Evolutionary conservation across 108 stramenopile species (phyloP).

Genomic region (Nitzschia putrida): DNA sequence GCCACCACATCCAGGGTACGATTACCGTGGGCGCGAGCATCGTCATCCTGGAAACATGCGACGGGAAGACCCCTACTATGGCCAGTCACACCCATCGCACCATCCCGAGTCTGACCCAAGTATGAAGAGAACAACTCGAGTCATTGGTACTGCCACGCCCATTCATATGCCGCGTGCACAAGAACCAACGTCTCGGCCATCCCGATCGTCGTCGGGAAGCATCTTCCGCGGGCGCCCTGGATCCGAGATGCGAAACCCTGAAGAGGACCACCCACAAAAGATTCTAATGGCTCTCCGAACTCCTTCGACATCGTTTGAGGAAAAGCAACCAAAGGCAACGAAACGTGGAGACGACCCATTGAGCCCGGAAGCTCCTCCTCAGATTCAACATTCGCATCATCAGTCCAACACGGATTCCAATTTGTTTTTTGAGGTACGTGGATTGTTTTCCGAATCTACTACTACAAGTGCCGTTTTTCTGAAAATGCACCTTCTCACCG

Average conservation of each 20-base stretch:
- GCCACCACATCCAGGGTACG: conserved; percentile 19
- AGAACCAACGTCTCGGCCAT: not conserved
- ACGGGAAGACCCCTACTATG: conserved; percentile 20
- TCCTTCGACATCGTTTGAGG: conserved; percentile 56
- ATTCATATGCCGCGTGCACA: conserved; percentile 67
- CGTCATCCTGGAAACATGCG: conserved; percentile 17
- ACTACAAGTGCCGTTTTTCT: not conserved
- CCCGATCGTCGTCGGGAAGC: conserved; percentile 24
- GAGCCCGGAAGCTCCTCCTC: conserved; percentile 52
- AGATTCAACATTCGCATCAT: conserved; percentile 41
- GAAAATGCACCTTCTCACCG: not conserved
- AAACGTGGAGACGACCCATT: conserved; percentile 3
- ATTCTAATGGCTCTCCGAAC: conserved; percentile 49
- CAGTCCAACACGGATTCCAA: conserved; percentile 19
- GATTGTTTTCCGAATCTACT: not conserved
- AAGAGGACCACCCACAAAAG: conserved; percentile 42
- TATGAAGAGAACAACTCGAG: conserved; percentile 43
- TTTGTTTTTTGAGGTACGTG: conserved; percentile 32
- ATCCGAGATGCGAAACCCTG: conserved; percentile 10
- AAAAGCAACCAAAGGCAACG: conserved; percentile 29
- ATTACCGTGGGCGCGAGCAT: conserved; percentile 2
- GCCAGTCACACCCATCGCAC: conserved; percentile 5
- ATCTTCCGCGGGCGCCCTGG: conserved; percentile 51
- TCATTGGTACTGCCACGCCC: conserved; percentile 74
- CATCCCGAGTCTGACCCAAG: conserved; percentile 2